A percentile compares a stretch with the other conserved stretches of the same genome.
phyloP scores from a whole-genome alignment of 31 red algal genomes.

The Bonnemaisonia californica region DNA sequence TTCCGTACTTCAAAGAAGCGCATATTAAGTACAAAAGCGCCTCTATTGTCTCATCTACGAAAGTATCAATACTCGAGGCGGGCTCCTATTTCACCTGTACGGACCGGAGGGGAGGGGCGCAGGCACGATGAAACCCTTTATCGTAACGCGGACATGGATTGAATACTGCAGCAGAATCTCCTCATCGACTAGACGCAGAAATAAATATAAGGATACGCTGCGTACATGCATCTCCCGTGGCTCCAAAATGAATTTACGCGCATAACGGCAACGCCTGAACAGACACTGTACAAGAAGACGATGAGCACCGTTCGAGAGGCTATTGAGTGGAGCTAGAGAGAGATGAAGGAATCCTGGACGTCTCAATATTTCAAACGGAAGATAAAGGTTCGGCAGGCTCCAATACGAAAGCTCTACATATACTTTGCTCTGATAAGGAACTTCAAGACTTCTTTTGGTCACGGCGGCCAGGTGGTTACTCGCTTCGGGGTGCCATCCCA shows the following conservation, averaged over 20 bases:
- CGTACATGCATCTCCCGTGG: slow-evolving; percentile 14
- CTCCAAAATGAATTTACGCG: not conserved
- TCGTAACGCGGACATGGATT: not conserved
- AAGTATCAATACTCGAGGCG: slow-evolving; percentile 2
- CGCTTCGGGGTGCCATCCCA: no score
- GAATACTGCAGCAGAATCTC: not conserved
- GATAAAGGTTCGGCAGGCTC: not conserved
- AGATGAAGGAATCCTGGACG: slow-evolving; percentile 12
- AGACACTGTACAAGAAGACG: not conserved
- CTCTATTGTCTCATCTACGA: slow-evolving; percentile 4
- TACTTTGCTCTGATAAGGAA: no score
- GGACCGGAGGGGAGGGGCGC: slow-evolving; percentile 1
- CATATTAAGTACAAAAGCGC: not conserved
- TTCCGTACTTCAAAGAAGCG: not conserved
- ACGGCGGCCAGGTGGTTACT: no score
- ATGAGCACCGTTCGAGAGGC: slow-evolving; percentile 14
- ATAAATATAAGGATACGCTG: slow-evolving; percentile 14
- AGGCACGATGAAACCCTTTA: slow-evolving; percentile 30
- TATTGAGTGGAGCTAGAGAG: slow-evolving; percentile 4
- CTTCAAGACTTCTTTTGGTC: no score
- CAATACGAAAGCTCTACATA: no score
- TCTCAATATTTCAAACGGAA: not conserved
- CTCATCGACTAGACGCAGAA: slow-evolving; percentile 1
- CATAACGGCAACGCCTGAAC: not conserved
- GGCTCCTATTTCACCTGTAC: slow-evolving; percentile 10